A percentile compares a stretch with the other conserved stretches of the same genome.
phyloP scores from a whole-genome alignment of 2,329 filamentous ascomycete genomes.

The Xylaria sp. region DNA sequence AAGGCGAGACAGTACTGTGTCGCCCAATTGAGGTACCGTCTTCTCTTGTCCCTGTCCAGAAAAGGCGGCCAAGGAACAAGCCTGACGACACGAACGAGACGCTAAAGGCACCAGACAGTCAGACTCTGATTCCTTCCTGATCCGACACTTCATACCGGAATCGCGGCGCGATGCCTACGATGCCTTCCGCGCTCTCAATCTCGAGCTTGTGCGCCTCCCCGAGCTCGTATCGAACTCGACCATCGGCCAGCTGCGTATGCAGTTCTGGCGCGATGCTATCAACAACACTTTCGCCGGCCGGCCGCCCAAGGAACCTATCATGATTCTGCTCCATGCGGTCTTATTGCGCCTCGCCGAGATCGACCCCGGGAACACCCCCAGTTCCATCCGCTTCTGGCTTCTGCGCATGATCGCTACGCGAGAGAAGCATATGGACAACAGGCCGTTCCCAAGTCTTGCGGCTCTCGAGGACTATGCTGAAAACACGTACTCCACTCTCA shows the following conservation, averaged over 20 bases:
- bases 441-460: constrained; percentile 78
- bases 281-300: constrained; percentile 78
- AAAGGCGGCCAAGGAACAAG: too few relatives aligned
- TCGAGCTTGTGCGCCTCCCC: constrained; percentile 89
- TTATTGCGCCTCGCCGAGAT: constrained; percentile 67
- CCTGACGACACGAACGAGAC: neutral
- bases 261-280: constrained; percentile 93
- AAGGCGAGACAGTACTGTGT: constrained; percentile 65
- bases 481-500: constrained; percentile 90
- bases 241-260: constrained; percentile 87
- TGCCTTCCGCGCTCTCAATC: constrained; percentile 89
- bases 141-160: constrained; percentile 84
- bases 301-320: constrained; percentile 91
- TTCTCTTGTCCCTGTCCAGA: neutral
- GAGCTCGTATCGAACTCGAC: constrained; percentile 89
- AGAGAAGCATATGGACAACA: constrained; percentile 84
- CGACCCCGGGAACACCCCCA: constrained; percentile 54
- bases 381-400: constrained; percentile 76
- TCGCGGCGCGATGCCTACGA: constrained; percentile 84
- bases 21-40: constrained; percentile 60
- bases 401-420: constrained; percentile 81
- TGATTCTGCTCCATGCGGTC: constrained; percentile 80
- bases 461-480: constrained; percentile 89
- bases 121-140: constrained; percentile 87
- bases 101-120: constrained; percentile 69